Evolutionary conservation across 2,329 filamentous ascomycete genomes (phyloP), one percentile per base, ranked within the genome.

Genomic region (Fusarium xylarioides): DNA sequence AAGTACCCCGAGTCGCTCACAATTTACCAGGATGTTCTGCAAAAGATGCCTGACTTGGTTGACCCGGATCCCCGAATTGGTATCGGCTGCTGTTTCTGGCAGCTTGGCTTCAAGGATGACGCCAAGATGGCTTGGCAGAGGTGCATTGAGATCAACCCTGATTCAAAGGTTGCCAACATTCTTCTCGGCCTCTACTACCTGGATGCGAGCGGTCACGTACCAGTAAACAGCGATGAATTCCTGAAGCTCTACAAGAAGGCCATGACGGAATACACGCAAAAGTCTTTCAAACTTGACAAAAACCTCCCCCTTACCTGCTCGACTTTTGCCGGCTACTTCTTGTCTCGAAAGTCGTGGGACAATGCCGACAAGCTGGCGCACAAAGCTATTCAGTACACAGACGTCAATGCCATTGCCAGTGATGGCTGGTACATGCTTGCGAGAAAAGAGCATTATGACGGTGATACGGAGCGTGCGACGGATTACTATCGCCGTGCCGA

Each of bases 361-460:
- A 95, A 94, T 68, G 95, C 96, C 15, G 95, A 98, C 74, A 91
- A 91, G 26, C 87, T 99, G 23, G 94, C 95, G 12, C 93, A 95
- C 80, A 96, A 96, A 81, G 95, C 96, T 11, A 98, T 99, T 71
- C 94, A 98, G 79, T 92, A 94, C 77, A 98, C 96, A 5, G 96
- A 99, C 79, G 94, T 98, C 76, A 97, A 97, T 81, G 94, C 95
- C 7, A 94, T 98, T 81, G 95, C 95, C 30, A 97, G 95, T 83
- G 97, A 99, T 80, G 97, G 96, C 40, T 98, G 95, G 95, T 99
- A 98, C 82, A 84, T 98, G 14, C 89, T 98, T 44, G 96, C 95
- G 34, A 89, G 95, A 68, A 98, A 97, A 80, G 94, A 95, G 72
- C 96, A 99, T 80, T 94, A 94, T 74, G 89, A 91, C 65, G 92